These are phyloP conservation scores for Colletotrichum tropicicola DNA, from an alignment of 2,329 filamentous ascomycete species.

Conservation along the genomic window DNA sequence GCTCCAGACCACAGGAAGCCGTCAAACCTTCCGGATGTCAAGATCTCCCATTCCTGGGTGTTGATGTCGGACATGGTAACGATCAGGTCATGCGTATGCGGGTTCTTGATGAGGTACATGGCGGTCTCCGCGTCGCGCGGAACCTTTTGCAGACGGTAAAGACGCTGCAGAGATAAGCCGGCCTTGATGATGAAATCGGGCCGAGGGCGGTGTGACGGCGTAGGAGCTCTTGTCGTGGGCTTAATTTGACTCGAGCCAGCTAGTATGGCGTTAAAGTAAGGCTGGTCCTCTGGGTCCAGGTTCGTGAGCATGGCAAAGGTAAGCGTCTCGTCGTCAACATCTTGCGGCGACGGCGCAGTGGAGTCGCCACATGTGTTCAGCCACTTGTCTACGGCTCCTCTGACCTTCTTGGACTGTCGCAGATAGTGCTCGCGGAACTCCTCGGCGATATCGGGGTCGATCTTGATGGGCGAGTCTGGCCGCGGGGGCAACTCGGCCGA, in stretches of 20 bases:
- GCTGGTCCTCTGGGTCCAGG: constrained; percentile 77
- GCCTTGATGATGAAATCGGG: constrained; percentile 80
- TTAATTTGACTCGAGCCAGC: constrained; percentile 67
- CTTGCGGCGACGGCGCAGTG: constrained; percentile 79
- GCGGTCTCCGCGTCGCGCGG: constrained; percentile 89
- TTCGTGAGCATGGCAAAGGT: constrained; percentile 94
- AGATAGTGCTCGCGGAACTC: constrained; percentile 94
- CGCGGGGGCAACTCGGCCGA: constrained; percentile 68
- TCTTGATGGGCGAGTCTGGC: constrained; percentile 72
- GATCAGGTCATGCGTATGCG: constrained; percentile 83
- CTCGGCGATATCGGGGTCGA: constrained; percentile 93
- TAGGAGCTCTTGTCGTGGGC: constrained; percentile 70
- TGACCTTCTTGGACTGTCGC: constrained; percentile 90
- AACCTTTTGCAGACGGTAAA: constrained; percentile 78
- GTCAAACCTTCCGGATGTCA: constrained; percentile 93
- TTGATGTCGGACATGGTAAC: constrained; percentile 89
- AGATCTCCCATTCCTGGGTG: constrained; percentile 94
- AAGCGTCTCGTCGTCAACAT: constrained; percentile 93
- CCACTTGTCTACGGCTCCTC: constrained; percentile 91
- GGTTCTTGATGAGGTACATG: constrained; percentile 86
- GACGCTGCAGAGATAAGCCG: constrained; percentile 80
- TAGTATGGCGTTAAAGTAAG: constrained; percentile 84
- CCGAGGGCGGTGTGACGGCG: constrained; percentile 71
- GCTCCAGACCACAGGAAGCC: constrained; percentile 95
- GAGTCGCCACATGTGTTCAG: constrained; percentile 81